Percentiles rank a stretch among this genome's conserved stretches.
These are phyloP conservation scores for Globisporangium megalacanthum DNA, from an alignment of 352 stramenopile genomes.

Conservation along the genomic window DNA sequence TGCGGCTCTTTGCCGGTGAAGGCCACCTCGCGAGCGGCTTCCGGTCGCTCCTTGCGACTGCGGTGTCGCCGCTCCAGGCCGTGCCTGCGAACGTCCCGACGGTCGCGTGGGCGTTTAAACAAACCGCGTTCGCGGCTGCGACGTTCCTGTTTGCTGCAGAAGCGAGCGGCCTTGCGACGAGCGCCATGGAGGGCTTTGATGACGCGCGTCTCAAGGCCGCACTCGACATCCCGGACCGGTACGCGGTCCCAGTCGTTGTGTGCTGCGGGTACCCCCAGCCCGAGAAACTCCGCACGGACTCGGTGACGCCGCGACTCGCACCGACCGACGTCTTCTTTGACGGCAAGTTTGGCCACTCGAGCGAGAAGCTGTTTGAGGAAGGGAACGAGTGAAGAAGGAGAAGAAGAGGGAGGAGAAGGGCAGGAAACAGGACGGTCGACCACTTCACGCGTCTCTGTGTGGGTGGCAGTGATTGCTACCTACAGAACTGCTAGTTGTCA, in stretches of 20 bases:
- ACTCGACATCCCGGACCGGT: slow-evolving; percentile 76
- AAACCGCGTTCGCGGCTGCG: slow-evolving; percentile 64
- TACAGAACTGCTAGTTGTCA: too few relatives aligned
- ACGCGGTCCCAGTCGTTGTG: slow-evolving; percentile 70
- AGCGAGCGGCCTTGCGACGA: slow-evolving; percentile 60
- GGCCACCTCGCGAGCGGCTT: slow-evolving; percentile 49
- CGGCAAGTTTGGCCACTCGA: too few relatives aligned
- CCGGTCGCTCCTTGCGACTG: slow-evolving; percentile 49
- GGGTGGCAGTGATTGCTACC: too few relatives aligned
- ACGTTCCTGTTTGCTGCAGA: slow-evolving; percentile 70
- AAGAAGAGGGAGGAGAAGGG: too few relatives aligned
- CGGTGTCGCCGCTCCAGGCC: slow-evolving; percentile 56
- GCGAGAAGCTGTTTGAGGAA: too few relatives aligned
- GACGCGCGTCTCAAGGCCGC: slow-evolving; percentile 49
- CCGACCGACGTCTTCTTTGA: slow-evolving; percentile 25
- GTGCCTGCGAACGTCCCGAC: slow-evolving; percentile 57
- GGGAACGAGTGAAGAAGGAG: too few relatives aligned
- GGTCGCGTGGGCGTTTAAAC: slow-evolving; percentile 79
- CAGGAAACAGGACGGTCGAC: too few relatives aligned
- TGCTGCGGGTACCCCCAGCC: slow-evolving; percentile 53
- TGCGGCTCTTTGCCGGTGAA: slow-evolving; percentile 70
- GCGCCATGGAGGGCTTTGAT: slow-evolving; percentile 80
- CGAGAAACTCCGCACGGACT: slow-evolving; percentile 1
- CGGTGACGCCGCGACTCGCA: slow-evolving; percentile 36
- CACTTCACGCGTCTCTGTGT: too few relatives aligned